Base-by-base conservation (phyloP, 805 yeast species). In the Naumovozyma castellii region DNA sequence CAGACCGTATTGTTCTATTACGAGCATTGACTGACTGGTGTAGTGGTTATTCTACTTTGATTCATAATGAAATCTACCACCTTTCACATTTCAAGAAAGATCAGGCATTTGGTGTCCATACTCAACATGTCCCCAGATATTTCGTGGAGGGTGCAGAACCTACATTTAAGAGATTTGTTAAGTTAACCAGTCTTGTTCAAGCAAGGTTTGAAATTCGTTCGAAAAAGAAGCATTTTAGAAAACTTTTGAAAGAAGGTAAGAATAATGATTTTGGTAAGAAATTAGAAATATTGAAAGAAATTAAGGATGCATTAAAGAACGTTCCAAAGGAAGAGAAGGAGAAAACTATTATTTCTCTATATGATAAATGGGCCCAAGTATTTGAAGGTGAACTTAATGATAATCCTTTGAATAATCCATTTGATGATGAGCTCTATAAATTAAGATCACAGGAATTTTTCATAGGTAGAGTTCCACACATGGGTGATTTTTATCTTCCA, bases 401-500 rank as follows among this genome's bases (percentile, higher is more conserved):
- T 36, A 45, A 51, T 18, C 57, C 59, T 2, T 37, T 53, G 33
- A 40, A 42, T 3, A 43, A 51, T 29, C 56, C 59, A 12, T 54
- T 40, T 44, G 45, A 40, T 3, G 52, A 53, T 38, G 50, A 48
- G 32, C 31, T 49, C n/a, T 54, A 48, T 40, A 49, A 49, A 32
- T 37, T 54, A 36, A 46, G 59, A 33, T 44, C 43, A 6, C 45
- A 48, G 16, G 59, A 54, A 34, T 54, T 51, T 35, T 53, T 54
- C 29, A 42, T 54, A 18, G 52, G 54, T 10, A 47, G 57, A 43
- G 41, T 54, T 9, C 56, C 56, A 3, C 47, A 49, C 33, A 47
- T 54, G 33, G 59, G 59, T 36, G 57, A 54, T 41, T 54, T 54
- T 20, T 54, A 54, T 39, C 17, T 54, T 15, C 59, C 59, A 32